These are phyloP conservation scores for Diaporthe sp. DNA, from an alignment of 2,329 filamentous ascomycete species.

Conservation along the genomic window DNA sequence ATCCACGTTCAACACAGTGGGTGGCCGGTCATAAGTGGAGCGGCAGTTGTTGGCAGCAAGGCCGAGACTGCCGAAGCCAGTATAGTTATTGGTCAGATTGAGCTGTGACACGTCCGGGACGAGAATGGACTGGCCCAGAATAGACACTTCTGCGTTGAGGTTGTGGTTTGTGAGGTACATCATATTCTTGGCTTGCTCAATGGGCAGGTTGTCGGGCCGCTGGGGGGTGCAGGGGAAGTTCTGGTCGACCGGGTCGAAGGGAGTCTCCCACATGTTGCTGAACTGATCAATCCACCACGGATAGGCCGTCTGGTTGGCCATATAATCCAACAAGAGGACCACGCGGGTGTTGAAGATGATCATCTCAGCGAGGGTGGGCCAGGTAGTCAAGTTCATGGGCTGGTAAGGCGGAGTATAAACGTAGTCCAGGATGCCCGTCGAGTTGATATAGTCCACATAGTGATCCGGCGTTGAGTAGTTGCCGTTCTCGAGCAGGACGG, in stretches of 20 bases:
- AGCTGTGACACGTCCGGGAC: slow-evolving; percentile 79
- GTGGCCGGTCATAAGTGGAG: slow-evolving; percentile 73
- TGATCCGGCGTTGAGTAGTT: slow-evolving; percentile 75
- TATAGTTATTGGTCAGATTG: slow-evolving; percentile 78
- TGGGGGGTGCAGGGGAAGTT: slow-evolving; percentile 83
- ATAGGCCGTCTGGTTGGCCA: slow-evolving; percentile 80
- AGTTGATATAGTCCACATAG: slow-evolving; percentile 77
- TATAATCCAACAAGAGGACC: slow-evolving; percentile 87
- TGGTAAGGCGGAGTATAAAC: slow-evolving; percentile 77
- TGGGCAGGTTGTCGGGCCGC: slow-evolving; percentile 71
- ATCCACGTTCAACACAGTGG: slow-evolving; percentile 85
- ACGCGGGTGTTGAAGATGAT: slow-evolving; percentile 79
- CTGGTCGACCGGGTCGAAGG: slow-evolving; percentile 77
- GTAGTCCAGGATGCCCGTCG: slow-evolving; percentile 78
- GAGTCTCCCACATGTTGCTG: slow-evolving; percentile 90
- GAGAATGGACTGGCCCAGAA: slow-evolving; percentile 73
- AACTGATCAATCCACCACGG: slow-evolving; percentile 93
- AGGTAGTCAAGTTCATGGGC: slow-evolving; percentile 80
- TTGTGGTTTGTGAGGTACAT: slow-evolving; percentile 94
- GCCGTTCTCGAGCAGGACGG: slow-evolving; percentile 86
- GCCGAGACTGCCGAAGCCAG: slow-evolving; percentile 76
- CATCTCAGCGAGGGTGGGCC: slow-evolving; percentile 86
- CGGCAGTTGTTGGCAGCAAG: slow-evolving; percentile 72
- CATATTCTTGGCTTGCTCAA: slow-evolving; percentile 66
- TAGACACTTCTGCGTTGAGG: slow-evolving; percentile 80